phyloP scores from a whole-genome alignment of 106 monocot genomes.

The Dioscorea dumetorum region DNA sequence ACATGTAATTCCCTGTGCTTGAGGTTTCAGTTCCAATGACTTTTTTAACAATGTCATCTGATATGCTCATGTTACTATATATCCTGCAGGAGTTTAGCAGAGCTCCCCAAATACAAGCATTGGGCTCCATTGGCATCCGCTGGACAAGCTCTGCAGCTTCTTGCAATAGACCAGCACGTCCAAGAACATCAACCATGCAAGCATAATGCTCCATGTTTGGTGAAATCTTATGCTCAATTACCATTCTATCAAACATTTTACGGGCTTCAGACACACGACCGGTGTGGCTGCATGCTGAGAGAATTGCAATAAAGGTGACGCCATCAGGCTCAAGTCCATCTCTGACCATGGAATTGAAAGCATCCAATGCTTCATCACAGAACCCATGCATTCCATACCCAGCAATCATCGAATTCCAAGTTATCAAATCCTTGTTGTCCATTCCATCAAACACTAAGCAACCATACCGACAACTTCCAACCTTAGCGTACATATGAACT shows the following conservation, averaged over 20 bases:
- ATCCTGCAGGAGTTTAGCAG: conserved; percentile 57
- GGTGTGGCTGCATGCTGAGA: conserved; percentile 60
- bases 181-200: conserved; percentile 76
- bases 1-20: conserved; percentile 29
- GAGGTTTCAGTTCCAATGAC: conserved; percentile 22
- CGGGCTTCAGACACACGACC: conserved; percentile 42
- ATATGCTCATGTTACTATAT: conserved; percentile 20
- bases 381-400: conserved; percentile 36
- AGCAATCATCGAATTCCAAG: conserved; percentile 46
- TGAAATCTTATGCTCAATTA: conserved; percentile 15
- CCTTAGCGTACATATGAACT: conserved; percentile 45
- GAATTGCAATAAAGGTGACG: conserved; percentile 41
- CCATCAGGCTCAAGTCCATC: conserved; percentile 37
- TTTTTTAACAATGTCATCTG: conserved; percentile 17
- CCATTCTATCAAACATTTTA: conserved; percentile 38
- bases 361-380: conserved; percentile 26
- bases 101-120: conserved; percentile 55
- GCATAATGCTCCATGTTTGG: conserved; percentile 68
- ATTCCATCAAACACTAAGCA: conserved; percentile 27
- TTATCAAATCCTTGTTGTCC: conserved; percentile 28
- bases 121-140: conserved; percentile 56
- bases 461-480: conserved; percentile 21
- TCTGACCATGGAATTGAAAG: conserved; percentile 33
- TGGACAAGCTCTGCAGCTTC: conserved; percentile 35
- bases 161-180: conserved; percentile 44